These are phyloP conservation scores for Pseudomassariella vexata DNA, from an alignment of 2,329 filamentous ascomycete genomes.

Conservation along the genomic window DNA sequence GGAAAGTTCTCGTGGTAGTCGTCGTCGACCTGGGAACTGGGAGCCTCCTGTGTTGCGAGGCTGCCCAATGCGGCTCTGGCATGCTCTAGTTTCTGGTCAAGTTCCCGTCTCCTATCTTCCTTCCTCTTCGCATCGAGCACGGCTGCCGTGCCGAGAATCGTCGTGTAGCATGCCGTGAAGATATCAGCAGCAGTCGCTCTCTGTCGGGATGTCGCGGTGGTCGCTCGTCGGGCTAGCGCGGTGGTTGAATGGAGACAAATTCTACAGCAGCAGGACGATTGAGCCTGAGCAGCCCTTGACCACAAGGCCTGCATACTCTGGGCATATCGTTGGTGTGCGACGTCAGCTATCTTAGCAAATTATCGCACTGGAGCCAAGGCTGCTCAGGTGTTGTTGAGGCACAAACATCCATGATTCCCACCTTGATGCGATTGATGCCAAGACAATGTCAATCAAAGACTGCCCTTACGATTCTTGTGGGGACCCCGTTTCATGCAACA, in stretches of 20 bases:
- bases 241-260: slow-evolving; percentile 49
- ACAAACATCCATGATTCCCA: no score
- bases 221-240: slow-evolving; percentile 42
- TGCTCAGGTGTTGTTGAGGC: no score
- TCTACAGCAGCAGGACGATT: slow-evolving; percentile 55
- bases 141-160: slow-evolving; percentile 59
- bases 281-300: slow-evolving; percentile 60
- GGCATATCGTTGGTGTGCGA: slow-evolving; percentile 26
- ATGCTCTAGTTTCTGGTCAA: slow-evolving; percentile 56
- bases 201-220: slow-evolving; percentile 42
- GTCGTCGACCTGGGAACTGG: slow-evolving; percentile 3
- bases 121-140: slow-evolving; percentile 57
- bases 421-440: no score
- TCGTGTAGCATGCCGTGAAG: slow-evolving; percentile 63
- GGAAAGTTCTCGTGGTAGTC: no score
- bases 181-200: slow-evolving; percentile 46
- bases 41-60: slow-evolving; percentile 26
- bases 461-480: no score
- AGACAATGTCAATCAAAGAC: no score
- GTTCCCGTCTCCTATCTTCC: slow-evolving; percentile 48
- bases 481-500: no score
- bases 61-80: slow-evolving; percentile 41
- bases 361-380: no score
- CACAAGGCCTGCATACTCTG: slow-evolving; percentile 61
- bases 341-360: no score